Evolutionary conservation across 2,329 filamentous ascomycete species (phyloP).

Genomic region (Grosmannia clavigera): DNA sequence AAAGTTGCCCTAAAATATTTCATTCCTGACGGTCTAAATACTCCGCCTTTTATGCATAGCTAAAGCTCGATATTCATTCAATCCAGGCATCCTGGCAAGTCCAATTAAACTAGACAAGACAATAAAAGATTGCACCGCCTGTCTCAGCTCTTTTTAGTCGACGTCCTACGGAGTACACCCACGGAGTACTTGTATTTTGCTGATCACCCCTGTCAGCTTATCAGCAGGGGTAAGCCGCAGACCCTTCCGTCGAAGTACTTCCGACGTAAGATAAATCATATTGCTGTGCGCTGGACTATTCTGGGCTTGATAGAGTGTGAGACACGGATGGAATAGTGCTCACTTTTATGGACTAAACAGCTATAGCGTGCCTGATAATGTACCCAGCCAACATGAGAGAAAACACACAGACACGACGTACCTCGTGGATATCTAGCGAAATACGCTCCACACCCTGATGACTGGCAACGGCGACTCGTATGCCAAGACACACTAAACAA

Average conservation of each 20-base stretch:
- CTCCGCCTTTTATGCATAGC: background rate
- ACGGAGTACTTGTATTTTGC: no score
- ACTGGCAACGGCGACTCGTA: no score
- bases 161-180: background rate
- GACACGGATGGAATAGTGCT: no score
- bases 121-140: background rate
- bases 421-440: no score
- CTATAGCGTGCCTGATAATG: no score
- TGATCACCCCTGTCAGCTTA: no score
- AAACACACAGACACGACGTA: no score
- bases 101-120: background rate
- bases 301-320: background rate
- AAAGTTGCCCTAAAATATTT: background rate
- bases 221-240: background rate
- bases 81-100: background rate
- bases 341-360: no score
- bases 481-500: no score
- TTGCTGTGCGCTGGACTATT: background rate
- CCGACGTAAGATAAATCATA: background rate
- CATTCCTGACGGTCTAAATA: background rate
- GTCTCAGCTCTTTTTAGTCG: background rate
- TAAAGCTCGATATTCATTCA: background rate
- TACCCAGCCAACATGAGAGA: no score
- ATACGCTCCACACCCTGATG: no score
- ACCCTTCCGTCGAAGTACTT: background rate